These are phyloP conservation scores for Vickermania spadyakhi DNA, from an alignment of 208 protist genomes.

Conservation along the genomic window DNA sequence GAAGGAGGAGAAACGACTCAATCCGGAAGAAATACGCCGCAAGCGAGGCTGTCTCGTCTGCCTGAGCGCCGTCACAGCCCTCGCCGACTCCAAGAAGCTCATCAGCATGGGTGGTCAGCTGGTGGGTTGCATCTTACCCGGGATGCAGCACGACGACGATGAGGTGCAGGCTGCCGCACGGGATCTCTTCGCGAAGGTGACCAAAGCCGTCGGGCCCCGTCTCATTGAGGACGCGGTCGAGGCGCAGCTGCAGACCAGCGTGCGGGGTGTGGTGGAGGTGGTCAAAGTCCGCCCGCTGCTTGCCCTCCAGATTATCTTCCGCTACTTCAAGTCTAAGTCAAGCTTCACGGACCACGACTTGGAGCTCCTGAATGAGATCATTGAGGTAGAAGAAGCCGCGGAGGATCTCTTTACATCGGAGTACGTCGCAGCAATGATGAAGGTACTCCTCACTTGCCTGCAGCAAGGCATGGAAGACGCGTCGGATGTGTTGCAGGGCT, in stretches of 20 bases:
- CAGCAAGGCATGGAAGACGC: slow-evolving; percentile 54
- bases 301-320: slow-evolving; percentile 77
- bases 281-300: slow-evolving; percentile 82
- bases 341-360: slow-evolving; percentile 51
- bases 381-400: slow-evolving; percentile 76
- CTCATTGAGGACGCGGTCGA: slow-evolving; percentile 82
- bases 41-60: slow-evolving; percentile 68
- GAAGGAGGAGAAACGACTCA: neutral
- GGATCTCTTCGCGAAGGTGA: slow-evolving; percentile 70
- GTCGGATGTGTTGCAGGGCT: slow-evolving; percentile 44
- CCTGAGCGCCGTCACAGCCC: slow-evolving; percentile 58
- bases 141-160: slow-evolving; percentile 76
- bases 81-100: slow-evolving; percentile 58
- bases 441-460: slow-evolving; percentile 52
- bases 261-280: slow-evolving; percentile 85
- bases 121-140: slow-evolving; percentile 78
- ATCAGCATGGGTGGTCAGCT: slow-evolving; percentile 75
- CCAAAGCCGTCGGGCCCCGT: slow-evolving; percentile 52
- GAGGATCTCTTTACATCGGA: slow-evolving; percentile 35
- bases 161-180: slow-evolving; percentile 73
- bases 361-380: slow-evolving; percentile 67
- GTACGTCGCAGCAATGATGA: slow-evolving; percentile 48
- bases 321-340: slow-evolving; percentile 36
- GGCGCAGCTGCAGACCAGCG: slow-evolving; percentile 72
- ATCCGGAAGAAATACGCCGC: slow-evolving; percentile 13